Evolutionary conservation across 371 early-diverging fungal species (phyloP).

Genomic region (Mortierella sp.): DNA sequence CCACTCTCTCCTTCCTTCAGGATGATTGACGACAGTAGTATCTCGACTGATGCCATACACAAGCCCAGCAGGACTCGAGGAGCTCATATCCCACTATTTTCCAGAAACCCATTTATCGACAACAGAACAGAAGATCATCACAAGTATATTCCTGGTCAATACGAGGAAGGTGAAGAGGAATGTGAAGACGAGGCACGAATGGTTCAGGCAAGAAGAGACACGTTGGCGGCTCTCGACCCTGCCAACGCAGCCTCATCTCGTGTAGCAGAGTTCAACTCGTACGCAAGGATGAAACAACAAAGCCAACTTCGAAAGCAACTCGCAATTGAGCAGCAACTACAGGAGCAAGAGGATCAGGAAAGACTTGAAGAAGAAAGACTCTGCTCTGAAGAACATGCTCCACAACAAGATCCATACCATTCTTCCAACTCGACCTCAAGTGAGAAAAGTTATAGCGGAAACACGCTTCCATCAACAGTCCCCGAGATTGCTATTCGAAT

Average conservation of each 20-base stretch:
- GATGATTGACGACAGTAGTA: too few species aligned
- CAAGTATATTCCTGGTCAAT: background rate
- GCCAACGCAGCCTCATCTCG: slow-evolving; percentile 12
- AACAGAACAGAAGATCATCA: background rate
- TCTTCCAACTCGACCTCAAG: background rate
- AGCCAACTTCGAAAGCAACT: too few species aligned
- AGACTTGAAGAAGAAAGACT: too few species aligned
- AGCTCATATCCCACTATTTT: slow-evolving; percentile 6
- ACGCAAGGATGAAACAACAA: too few species aligned
- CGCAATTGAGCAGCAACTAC: background rate
- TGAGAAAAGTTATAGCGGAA: too few species aligned
- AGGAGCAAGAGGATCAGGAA: background rate
- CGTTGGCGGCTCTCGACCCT: slow-evolving; percentile 33
- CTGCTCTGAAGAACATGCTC: too few species aligned
- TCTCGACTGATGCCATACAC: background rate
- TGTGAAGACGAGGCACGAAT: slow-evolving; percentile 30
- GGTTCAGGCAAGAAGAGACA: slow-evolving; percentile 25
- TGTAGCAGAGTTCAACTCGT: slow-evolving; percentile 30
- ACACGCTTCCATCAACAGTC: background rate
- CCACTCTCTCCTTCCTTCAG: too few species aligned
- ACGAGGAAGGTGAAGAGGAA: slow-evolving; percentile 14
- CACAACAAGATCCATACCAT: background rate
- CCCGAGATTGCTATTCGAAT: slow-evolving; percentile 33
- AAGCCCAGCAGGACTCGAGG: background rate
- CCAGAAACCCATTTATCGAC: slow-evolving; percentile 2